Evolutionary conservation across 257 asterid species (phyloP).

Genomic region (Rehmannia glutinosa): DNA sequence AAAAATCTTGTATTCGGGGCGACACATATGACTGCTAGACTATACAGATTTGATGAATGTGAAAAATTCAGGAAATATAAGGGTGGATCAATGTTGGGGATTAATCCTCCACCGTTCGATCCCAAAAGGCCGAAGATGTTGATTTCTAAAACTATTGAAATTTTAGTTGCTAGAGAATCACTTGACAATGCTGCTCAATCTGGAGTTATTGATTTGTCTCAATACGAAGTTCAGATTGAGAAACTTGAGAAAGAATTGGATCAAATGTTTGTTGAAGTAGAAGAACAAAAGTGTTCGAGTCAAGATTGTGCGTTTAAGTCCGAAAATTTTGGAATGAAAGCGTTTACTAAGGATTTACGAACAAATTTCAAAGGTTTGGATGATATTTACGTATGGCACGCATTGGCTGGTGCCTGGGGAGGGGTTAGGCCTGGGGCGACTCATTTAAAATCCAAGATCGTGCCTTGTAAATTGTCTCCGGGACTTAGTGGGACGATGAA

Average conservation of each 20-base stretch:
- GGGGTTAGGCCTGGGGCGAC: conserved; percentile 69
- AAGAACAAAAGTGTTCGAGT: not conserved
- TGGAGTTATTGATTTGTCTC: conserved; percentile 42
- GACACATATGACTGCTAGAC: conserved; percentile 69
- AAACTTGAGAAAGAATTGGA: conserved; percentile 37
- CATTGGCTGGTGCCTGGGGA: conserved; percentile 77
- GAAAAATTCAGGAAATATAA: conserved; percentile 55
- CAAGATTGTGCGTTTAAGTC: conserved; percentile 30
- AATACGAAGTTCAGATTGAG: conserved; percentile 28
- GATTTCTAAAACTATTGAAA: conserved; percentile 71
- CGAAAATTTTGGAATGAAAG: conserved; percentile 45
- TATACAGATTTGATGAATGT: conserved; percentile 63
- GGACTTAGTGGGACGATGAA: conserved; percentile 72
- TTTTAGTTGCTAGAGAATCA: conserved; percentile 63
- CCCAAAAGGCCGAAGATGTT: conserved; percentile 57
- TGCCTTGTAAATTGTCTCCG: conserved; percentile 48
- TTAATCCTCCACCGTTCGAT: conserved; percentile 38
- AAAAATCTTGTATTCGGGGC: conserved; percentile 62
- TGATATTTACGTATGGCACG: conserved; percentile 75
- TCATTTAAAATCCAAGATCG: conserved; percentile 40
- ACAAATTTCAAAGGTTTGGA: conserved; percentile 58
- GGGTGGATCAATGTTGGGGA: conserved; percentile 41
- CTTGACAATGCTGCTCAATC: conserved; percentile 41
- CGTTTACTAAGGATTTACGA: conserved; percentile 48
- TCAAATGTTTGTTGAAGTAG: conserved; percentile 37